Evolutionary conservation across 352 stramenopile genomes (phyloP), one percentile per base, ranked within the genome.

Genomic region (Phytopythium chamaehyphon): DNA sequence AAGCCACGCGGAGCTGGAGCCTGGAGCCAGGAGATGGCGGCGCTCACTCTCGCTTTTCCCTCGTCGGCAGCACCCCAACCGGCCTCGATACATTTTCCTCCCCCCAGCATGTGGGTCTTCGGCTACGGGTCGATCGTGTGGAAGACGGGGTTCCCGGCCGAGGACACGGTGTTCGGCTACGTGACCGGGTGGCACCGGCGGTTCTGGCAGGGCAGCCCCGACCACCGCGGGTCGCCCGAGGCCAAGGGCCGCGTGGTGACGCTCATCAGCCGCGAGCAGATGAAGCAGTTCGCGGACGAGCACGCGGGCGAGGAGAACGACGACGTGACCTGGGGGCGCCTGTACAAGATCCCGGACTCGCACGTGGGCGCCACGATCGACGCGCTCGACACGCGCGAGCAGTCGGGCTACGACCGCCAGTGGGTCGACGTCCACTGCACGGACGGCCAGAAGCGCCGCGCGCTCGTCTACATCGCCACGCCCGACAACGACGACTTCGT

Each of bases 191-290:
- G 71, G 68, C 79, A 91, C 57, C 81, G 87, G 21, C 83, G 87
- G 51, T 96, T 96, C 66, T 96, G 86, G 85, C 87, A 96, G 57
- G 84, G 87, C 52, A 93, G 80, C 38, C 81, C 87, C 0, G 83
- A 95, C 61, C 87, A 96, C 63, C 83, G 87, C 54, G 87, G 87
- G 59, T 88, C 74, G 14, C 70, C 79, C 16, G 82, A 87, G 0
- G 72, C 65, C 23, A 76, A 85, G 54, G 87, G 86, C 50, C 82
- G 87, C 43, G 86, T 95, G 14, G 87, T 93, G 38, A 96, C 87
- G 28, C 78, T 96, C 54, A 86, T 96, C 47, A 89, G 76, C 64
- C 59, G 64, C 14, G 72, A 90, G 24, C 61, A 92, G 50, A 89
- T 91, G 68, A 72, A 72, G 64, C 65, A 69, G 21, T 92, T 90